Conservation (phyloP, 2,329 filamentous ascomycete genomes). For the Talaromyces pinophilus region DNA sequence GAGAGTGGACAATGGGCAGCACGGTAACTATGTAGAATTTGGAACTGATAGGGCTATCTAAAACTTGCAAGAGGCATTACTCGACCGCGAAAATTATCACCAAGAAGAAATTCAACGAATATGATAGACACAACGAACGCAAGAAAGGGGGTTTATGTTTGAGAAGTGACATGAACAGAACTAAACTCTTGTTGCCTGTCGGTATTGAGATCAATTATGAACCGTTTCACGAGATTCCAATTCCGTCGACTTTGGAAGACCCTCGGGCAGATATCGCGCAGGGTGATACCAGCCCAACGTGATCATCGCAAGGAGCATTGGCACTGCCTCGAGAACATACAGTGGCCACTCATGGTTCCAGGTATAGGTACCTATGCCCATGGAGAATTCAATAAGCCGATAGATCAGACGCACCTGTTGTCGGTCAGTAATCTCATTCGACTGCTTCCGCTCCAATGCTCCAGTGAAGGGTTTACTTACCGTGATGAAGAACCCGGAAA, state of each 20-base stretch:
- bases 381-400: constrained; percentile 28
- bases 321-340: constrained; percentile 29
- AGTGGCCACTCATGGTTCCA: constrained; percentile 26
- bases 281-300: constrained; percentile 46
- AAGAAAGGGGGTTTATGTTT: background rate
- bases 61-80: background rate
- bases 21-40: background rate
- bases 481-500: constrained; percentile 50
- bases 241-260: constrained; percentile 16
- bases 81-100: background rate
- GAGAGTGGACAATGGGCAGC: background rate
- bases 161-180: background rate
- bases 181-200: background rate
- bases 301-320: constrained; percentile 26
- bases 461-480: constrained; percentile 32
- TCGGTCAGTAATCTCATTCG: constrained; percentile 29
- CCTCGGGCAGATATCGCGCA: constrained; percentile 37
- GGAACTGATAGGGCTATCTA: background rate
- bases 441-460: constrained; percentile 23
- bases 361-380: constrained; percentile 26
- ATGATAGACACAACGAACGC: background rate
- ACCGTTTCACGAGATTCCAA: background rate
- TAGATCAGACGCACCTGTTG: constrained; percentile 28
- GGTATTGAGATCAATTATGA: background rate
- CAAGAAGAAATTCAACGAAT: background rate